A percentile compares a stretch with the other conserved stretches of the same genome.
Evolutionary conservation across 331 rosid species (phyloP).

Genomic region (Malus hybrid): DNA sequence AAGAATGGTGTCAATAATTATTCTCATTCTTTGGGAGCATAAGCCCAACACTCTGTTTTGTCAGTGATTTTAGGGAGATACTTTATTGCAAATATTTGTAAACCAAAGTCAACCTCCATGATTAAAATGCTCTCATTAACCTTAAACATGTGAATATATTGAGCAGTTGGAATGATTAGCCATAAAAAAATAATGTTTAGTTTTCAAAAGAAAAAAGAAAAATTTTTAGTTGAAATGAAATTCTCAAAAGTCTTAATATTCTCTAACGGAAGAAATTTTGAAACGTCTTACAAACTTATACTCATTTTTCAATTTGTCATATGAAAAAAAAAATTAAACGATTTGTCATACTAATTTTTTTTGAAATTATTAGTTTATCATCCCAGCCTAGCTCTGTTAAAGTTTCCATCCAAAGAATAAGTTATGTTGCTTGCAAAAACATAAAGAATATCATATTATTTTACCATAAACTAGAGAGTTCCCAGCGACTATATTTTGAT

Average conservation of each 20-base stretch:
- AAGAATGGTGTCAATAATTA: neutral
- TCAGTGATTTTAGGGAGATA: neutral
- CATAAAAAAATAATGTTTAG: neutral
- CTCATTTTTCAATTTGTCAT: no score
- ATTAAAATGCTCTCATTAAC: conserved; percentile 3
- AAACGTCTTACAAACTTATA: no score
- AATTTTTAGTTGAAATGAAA: neutral
- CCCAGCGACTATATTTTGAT: no score
- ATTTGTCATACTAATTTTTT: no score
- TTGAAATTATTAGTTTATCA: no score
- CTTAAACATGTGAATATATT: conserved; percentile 5
- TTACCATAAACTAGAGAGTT: no score
- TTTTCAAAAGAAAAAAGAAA: neutral
- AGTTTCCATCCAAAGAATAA: no score
- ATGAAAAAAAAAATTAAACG: no score
- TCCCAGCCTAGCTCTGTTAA: no score
- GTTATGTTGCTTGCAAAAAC: no score
- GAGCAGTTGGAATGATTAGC: neutral
- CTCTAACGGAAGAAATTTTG: no score
- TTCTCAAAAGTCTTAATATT: neutral
- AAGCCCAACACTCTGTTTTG: neutral
- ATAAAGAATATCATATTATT: no score
- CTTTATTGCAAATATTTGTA: neutral
- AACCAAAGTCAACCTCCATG: conserved; percentile 13
- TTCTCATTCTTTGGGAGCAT: conserved; percentile 5